A percentile compares a stretch with the other conserved stretches of the same genome.
These are phyloP conservation scores for Fragaria vesca DNA, from an alignment of 306 rosid genomes.

Conservation along the genomic window DNA sequence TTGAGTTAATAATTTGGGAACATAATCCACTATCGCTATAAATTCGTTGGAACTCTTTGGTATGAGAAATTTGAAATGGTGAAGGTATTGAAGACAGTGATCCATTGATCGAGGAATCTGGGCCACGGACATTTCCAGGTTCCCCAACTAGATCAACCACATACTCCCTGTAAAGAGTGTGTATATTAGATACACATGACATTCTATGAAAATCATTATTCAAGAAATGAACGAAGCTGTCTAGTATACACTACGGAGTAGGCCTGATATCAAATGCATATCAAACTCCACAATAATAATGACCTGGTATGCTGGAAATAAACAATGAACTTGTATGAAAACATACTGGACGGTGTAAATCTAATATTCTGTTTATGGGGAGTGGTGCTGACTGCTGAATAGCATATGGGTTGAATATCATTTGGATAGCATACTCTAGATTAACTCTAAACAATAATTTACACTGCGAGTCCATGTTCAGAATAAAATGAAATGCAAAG, in stretches of 20 bases:
- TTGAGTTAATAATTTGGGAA: constrained; percentile 42
- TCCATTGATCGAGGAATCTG: constrained; percentile 91
- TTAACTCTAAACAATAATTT: not conserved
- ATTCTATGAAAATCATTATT: not conserved
- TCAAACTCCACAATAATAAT: not conserved
- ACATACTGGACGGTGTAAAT: not conserved
- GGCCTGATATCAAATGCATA: not conserved
- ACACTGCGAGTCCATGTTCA: not conserved
- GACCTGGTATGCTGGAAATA: not conserved
- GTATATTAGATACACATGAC: constrained; percentile 6
- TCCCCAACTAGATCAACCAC: constrained; percentile 96
- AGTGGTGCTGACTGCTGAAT: not conserved
- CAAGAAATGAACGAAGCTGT: not conserved
- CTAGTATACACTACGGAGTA: not conserved
- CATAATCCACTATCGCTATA: constrained; percentile 39
- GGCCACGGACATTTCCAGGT: constrained; percentile 89
- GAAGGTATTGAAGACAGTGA: constrained; percentile 74
- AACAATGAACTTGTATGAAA: not conserved
- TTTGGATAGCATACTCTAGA: not conserved
- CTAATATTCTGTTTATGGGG: not conserved
- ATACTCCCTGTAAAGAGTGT: constrained; percentile 65
- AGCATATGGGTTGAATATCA: not conserved
- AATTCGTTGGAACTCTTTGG: constrained; percentile 69
- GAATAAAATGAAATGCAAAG: constrained; percentile 10
- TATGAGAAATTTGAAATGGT: constrained; percentile 72